These are phyloP conservation scores for Blastocystis sp. DNA, from an alignment of 352 stramenopile genomes.

Conservation along the genomic window DNA sequence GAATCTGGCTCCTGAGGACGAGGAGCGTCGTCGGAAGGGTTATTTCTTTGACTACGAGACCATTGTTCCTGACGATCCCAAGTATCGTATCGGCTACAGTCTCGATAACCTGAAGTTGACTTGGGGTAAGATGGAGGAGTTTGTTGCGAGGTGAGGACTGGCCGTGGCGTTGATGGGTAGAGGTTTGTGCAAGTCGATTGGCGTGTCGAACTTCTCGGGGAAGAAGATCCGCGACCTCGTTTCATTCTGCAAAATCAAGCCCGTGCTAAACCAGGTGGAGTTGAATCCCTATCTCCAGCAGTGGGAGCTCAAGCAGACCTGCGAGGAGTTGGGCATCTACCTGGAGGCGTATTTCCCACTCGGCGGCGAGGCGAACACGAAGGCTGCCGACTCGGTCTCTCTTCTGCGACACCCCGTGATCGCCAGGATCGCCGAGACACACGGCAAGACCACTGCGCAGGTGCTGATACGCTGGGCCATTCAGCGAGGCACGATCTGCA, in stretches of 20 bases:
- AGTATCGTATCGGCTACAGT: neutral
- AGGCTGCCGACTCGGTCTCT: neutral
- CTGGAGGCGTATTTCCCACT: slow-evolving; percentile 70
- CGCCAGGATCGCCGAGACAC: slow-evolving; percentile 63
- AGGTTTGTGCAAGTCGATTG: slow-evolving; percentile 65
- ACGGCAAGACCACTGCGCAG: slow-evolving; percentile 67
- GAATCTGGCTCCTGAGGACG: neutral
- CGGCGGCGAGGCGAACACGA: slow-evolving; percentile 65
- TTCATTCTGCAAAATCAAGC: slow-evolving; percentile 65
- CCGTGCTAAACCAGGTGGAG: slow-evolving; percentile 72
- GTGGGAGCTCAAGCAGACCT: slow-evolving; percentile 68
- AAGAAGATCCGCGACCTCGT: slow-evolving; percentile 67
- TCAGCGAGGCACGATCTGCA: slow-evolving; percentile 66
- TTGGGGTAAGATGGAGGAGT: slow-evolving; percentile 1
- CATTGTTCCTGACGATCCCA: neutral
- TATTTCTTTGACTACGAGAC: neutral
- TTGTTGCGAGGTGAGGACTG: slow-evolving; percentile 65
- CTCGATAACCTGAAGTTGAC: neutral
- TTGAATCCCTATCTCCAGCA: slow-evolving; percentile 71
- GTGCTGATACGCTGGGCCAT: slow-evolving; percentile 71
- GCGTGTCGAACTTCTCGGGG: slow-evolving; percentile 70
- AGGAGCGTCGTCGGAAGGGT: neutral
- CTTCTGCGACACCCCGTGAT: slow-evolving; percentile 61
- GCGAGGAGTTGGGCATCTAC: slow-evolving; percentile 66
- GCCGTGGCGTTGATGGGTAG: slow-evolving; percentile 55